phyloP scores from a whole-genome alignment of 1,284 basidiomycete species.

The Inonotus obliquus region DNA sequence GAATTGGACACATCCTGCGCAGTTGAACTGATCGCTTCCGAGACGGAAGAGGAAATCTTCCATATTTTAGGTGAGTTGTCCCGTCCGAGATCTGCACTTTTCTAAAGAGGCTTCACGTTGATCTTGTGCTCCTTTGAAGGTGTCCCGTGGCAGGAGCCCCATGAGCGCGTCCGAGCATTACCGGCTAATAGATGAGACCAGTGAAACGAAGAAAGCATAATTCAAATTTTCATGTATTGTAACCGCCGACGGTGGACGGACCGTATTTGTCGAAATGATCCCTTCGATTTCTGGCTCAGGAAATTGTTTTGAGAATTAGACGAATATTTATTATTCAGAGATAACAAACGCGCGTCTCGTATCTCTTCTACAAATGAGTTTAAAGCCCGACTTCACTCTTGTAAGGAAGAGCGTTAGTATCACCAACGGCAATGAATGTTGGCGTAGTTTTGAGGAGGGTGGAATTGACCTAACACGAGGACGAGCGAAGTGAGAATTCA shows the following conservation, averaged over 20 bases:
- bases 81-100: not conserved
- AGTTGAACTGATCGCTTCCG: constrained; percentile 76
- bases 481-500: not conserved
- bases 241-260: too few species aligned
- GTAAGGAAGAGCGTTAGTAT: constrained; percentile 72
- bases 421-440: constrained; percentile 82
- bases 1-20: not conserved
- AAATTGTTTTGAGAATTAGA: not conserved
- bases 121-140: constrained; percentile 24
- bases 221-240: too few species aligned
- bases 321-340: constrained; percentile 5
- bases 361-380: not conserved
- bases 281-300: not conserved
- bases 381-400: constrained; percentile 81
- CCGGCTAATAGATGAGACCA: not conserved
- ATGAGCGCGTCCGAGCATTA: constrained; percentile 52
- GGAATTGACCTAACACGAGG: constrained; percentile 40
- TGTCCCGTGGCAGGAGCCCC: constrained; percentile 77
- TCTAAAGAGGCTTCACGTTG: not conserved
- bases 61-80: constrained; percentile 49
- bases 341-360: not conserved
- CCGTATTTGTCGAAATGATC: too few species aligned
- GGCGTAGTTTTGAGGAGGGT: constrained; percentile 68
- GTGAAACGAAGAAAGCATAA: not conserved
- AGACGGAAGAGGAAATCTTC: constrained; percentile 84